Conservation (phyloP, 2,329 filamentous ascomycete species). For the Sclerotinia glacialis region DNA sequence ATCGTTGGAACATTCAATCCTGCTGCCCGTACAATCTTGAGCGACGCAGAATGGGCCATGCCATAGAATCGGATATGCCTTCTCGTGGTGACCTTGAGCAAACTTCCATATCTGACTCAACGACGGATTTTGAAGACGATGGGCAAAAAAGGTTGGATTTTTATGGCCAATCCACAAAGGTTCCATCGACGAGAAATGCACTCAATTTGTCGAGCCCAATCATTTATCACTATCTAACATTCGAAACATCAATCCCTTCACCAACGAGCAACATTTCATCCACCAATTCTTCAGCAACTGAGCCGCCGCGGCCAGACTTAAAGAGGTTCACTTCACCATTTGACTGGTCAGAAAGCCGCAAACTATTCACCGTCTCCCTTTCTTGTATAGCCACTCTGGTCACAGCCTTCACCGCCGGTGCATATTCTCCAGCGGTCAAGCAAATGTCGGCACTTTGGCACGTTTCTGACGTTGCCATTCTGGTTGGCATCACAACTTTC, state of each 20-base stretch:
- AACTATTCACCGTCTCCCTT: constrained; percentile 67
- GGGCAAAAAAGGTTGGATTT: constrained; percentile 15
- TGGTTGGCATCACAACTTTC: constrained; percentile 77
- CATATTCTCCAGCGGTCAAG: constrained; percentile 67
- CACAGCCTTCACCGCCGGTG: constrained; percentile 77
- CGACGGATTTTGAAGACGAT: constrained; percentile 21
- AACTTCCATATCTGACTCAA: constrained; percentile 19
- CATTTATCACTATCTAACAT: constrained; percentile 38
- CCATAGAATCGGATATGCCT: constrained; percentile 26
- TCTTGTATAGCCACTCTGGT: constrained; percentile 73
- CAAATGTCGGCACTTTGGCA: constrained; percentile 66
- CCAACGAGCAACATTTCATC: constrained; percentile 26
- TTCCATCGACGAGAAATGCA: constrained; percentile 18
- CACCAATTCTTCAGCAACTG: constrained; percentile 12
- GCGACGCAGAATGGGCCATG: constrained; percentile 25
- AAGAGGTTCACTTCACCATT: constrained; percentile 67
- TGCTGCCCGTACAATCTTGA: neutral
- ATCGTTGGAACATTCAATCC: neutral
- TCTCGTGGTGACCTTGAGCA: constrained; percentile 26
- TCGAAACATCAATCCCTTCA: constrained; percentile 34
- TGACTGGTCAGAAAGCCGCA: constrained; percentile 67
- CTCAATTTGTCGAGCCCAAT: constrained; percentile 28
- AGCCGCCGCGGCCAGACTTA: constrained; percentile 62
- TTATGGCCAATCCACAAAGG: neutral
- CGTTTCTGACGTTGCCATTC: constrained; percentile 62